Percentiles rank a stretch among this genome's conserved stretches.
Evolutionary conservation across 2,329 filamentous ascomycete genomes (phyloP).

Genomic region (Endoconidiophora laricicola): DNA sequence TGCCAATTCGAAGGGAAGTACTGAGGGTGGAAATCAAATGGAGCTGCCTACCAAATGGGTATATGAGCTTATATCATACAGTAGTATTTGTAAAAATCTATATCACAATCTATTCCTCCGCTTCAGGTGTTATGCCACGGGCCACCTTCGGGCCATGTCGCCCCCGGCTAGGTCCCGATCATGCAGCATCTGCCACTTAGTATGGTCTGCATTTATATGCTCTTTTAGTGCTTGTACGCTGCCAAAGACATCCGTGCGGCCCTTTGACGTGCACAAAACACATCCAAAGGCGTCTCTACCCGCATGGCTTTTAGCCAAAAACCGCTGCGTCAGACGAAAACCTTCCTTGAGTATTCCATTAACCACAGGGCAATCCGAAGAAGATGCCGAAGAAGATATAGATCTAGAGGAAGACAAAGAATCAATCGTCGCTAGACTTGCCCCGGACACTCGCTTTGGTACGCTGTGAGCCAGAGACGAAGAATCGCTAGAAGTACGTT

Average conservation of each 20-base stretch:
- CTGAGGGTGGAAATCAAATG: too few relatives aligned
- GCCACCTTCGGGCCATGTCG: too few relatives aligned
- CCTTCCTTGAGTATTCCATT: constrained; percentile 21
- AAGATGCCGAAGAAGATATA: neutral
- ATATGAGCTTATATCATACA: too few relatives aligned
- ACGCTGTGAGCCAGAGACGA: neutral
- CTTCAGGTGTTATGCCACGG: too few relatives aligned
- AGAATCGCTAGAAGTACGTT: neutral
- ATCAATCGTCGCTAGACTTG: too few relatives aligned
- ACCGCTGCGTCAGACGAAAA: constrained; percentile 23
- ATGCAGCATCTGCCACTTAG: constrained; percentile 28
- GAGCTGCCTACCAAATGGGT: too few relatives aligned
- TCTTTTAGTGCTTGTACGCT: constrained; percentile 19
- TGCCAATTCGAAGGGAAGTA: too few relatives aligned
- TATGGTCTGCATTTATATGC: constrained; percentile 23
- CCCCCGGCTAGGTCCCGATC: constrained; percentile 15
- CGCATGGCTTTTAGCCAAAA: constrained; percentile 26
- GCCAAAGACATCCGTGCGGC: constrained; percentile 21
- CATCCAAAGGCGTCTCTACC: constrained; percentile 21
- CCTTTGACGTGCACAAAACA: constrained; percentile 24
- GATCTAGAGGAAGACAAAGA: too few relatives aligned
- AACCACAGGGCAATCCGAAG: constrained; percentile 1
- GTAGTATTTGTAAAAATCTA: too few relatives aligned
- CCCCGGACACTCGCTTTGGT: neutral
- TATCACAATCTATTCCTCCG: too few relatives aligned